These are phyloP conservation scores for Hyphodiscus hymeniophilus DNA, from an alignment of 495 filamentous ascomycete species.

Conservation along the genomic window DNA sequence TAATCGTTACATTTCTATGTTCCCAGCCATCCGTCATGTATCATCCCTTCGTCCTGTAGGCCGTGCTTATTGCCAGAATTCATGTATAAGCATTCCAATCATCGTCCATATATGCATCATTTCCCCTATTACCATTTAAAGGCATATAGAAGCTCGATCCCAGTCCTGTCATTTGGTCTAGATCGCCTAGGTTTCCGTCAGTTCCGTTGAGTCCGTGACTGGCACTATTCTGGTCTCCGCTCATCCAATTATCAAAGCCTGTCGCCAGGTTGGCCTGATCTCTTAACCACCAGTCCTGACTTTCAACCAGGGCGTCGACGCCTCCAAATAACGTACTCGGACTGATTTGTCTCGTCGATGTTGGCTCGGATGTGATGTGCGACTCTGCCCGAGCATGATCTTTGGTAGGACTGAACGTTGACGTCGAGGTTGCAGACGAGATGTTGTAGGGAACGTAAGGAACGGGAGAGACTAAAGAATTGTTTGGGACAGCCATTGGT, in stretches of 20 bases:
- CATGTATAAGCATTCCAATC: background rate
- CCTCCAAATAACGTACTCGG: constrained; percentile 29
- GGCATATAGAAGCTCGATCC: constrained; percentile 10
- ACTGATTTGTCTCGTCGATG: constrained; percentile 14
- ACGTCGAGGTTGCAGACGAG: background rate
- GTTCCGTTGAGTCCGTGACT: background rate
- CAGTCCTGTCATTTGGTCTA: constrained; percentile 4
- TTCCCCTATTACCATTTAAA: constrained; percentile 1
- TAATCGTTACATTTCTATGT: too few species aligned
- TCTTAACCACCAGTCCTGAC: constrained; percentile 52
- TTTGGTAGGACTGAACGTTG: constrained; percentile 2
- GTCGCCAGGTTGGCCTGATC: constrained; percentile 37
- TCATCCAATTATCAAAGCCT: constrained; percentile 42
- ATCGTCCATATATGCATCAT: background rate
- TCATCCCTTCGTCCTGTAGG: background rate
- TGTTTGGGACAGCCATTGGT: constrained; percentile 3
- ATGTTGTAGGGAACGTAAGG: constrained; percentile 6
- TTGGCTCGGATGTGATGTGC: constrained; percentile 14
- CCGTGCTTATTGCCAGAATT: background rate
- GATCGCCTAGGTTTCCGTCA: background rate
- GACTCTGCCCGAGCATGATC: constrained; percentile 26
- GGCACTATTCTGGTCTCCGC: background rate
- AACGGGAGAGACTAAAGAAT: constrained; percentile 7
- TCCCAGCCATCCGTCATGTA: background rate
- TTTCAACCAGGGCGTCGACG: constrained; percentile 41